phyloP scores from a whole-genome alignment of 148 eudicot genomes.

The Diospyros kaki region DNA sequence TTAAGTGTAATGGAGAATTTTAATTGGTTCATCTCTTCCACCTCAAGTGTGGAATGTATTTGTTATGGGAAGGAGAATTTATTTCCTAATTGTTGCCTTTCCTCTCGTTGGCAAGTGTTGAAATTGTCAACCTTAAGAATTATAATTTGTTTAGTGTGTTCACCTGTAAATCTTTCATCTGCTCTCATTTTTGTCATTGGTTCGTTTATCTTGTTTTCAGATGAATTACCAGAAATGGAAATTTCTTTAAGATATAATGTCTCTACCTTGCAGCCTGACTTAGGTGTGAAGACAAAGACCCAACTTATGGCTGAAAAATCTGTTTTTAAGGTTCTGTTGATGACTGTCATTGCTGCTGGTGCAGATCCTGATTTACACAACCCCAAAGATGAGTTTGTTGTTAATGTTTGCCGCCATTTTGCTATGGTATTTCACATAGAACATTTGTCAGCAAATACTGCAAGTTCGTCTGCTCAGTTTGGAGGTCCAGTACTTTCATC shows the following conservation, averaged over 20 bases:
- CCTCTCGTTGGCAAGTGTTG: not conserved
- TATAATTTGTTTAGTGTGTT: not conserved
- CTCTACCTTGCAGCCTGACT: slow-evolving; percentile 60
- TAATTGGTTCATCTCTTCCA: slow-evolving; percentile 2
- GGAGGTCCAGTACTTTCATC: slow-evolving; percentile 53
- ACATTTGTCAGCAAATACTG: slow-evolving; percentile 35
- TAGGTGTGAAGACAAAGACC: slow-evolving; percentile 96
- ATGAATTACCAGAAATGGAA: not conserved
- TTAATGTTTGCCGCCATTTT: slow-evolving; percentile 84
- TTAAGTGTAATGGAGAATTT: not conserved
- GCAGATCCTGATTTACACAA: slow-evolving; percentile 75
- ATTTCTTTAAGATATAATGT: not conserved
- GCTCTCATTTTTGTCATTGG: not conserved
- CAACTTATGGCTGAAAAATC: slow-evolving; percentile 98
- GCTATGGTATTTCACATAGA: slow-evolving; percentile 83
- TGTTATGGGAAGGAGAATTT: not conserved
- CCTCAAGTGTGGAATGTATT: not conserved
- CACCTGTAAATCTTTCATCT: not conserved
- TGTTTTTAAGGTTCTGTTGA: slow-evolving; percentile 85
- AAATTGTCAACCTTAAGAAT: not conserved
- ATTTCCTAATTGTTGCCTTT: not conserved
- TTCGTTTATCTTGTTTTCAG: not conserved
- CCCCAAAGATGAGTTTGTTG: slow-evolving; percentile 70
- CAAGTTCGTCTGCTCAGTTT: slow-evolving; percentile 39
- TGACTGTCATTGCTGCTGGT: slow-evolving; percentile 86